phyloP scores from a whole-genome alignment of 331 rosid genomes.

The Malus hybrid region DNA sequence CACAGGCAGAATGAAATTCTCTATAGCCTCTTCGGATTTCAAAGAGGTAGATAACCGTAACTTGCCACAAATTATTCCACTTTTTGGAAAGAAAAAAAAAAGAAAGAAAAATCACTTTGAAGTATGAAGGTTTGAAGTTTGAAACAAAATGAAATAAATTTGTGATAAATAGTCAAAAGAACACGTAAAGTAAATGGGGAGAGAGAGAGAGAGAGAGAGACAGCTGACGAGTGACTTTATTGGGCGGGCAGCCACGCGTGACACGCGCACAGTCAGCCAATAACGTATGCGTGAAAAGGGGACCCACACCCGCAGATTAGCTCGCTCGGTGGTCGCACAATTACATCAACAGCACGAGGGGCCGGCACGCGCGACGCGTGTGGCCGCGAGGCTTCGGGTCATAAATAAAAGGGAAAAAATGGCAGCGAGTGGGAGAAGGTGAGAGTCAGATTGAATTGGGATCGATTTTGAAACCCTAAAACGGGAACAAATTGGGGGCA shows the following conservation, averaged over 20 bases:
- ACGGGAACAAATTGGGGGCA: conserved; percentile 10
- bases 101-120: neutral
- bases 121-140: too few species aligned
- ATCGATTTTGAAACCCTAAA: conserved; percentile 17
- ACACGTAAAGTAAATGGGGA: neutral
- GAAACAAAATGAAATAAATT: neutral
- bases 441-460: conserved; percentile 30
- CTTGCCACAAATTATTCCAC: rapidly evolving
- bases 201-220: neutral
- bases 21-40: rapidly evolving
- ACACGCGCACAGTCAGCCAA: conserved; percentile 2
- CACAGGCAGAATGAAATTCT: rapidly evolving
- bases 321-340: neutral
- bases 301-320: neutral
- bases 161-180: neutral
- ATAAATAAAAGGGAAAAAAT: neutral
- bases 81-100: too few species aligned
- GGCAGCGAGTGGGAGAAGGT: conserved; percentile 16
- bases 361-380: conserved; percentile 24
- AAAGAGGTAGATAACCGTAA: rapidly evolving
- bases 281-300: neutral
- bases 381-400: neutral
- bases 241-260: neutral
- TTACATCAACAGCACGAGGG: neutral
- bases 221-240: neutral